Base-by-base conservation (phyloP, 495 filamentous ascomycete genomes). In the Trichoderma gamsii region DNA sequence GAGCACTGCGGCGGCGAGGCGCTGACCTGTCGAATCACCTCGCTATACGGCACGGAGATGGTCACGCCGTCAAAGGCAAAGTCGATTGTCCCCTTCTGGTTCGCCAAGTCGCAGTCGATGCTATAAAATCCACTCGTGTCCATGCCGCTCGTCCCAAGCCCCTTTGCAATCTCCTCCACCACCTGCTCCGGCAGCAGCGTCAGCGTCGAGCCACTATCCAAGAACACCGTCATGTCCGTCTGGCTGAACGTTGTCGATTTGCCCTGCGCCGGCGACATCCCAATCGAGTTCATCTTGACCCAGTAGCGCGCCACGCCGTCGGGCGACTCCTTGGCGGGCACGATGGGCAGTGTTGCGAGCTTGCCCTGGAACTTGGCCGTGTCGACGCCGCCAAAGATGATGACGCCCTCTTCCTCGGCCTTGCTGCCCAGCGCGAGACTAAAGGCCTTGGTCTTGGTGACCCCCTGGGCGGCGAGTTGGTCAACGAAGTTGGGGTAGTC, bases 381-480 rank as follows among this genome's bases (percentile, higher is more conserved):
- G 73, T 99, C 90, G 44, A 99, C 85, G 18, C 94, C 95, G 29
- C 95, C 95, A 73, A 99, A 99, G 29, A 99, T 84, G 61, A 99
- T 88, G 9, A 89, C 86, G n/a, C 95, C 95, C 41, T 81, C 74
- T 64, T 78, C 72, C 49, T 78, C 73, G 38, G 79, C 76, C 71
- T 82, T 83, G 70, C 80, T 79, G 9, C 81, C 80, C 23, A 84
- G 72, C 0, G 80, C 80, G 6, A 83, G 73, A 8, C 80, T 82
- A 67, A 81, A 83, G 6, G 79, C 80, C 69, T 83, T 83, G 29
- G 79, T 79, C 15, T 70, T 68, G 0, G 77, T 83, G 1, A 74
- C 74, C 25, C 78, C 79, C 67, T 83, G 81, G 0, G 41, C 72
- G 4, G 66, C 70, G 25, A 83, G 69, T 44, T 81, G 74, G 63